Conservation (phyloP, 139 green algal genomes). For the Micractinium sp. region DNA sequence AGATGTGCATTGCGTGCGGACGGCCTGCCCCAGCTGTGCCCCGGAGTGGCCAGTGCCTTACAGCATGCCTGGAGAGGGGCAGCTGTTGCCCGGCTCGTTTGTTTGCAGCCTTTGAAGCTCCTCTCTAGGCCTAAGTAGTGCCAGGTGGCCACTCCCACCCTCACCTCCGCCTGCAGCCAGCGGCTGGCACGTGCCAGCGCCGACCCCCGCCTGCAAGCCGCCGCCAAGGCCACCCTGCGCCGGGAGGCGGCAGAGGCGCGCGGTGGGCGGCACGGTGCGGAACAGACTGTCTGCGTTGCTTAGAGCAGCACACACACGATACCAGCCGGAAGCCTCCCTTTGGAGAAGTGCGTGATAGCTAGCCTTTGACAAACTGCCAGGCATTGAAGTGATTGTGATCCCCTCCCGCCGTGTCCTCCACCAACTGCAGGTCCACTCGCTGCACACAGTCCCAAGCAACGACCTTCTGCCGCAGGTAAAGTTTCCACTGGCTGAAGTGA, state of each 20-base stretch:
- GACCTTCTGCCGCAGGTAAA: conserved; percentile 19
- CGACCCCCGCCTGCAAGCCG: neutral
- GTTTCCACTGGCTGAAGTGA: neutral
- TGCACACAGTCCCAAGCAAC: conserved; percentile 8
- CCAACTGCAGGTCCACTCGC: neutral
- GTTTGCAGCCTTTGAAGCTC: no score
- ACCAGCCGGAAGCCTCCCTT: neutral
- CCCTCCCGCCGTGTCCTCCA: neutral
- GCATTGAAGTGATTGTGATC: neutral
- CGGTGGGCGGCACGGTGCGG: neutral
- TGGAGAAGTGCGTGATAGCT: neutral
- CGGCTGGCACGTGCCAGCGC: neutral
- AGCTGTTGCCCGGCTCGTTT: no score
- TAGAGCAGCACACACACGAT: no score
- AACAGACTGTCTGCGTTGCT: no score
- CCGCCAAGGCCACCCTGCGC: conserved; percentile 12
- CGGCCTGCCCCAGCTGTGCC: no score
- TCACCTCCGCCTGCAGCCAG: neutral
- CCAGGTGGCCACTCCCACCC: no score
- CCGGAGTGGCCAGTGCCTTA: no score
- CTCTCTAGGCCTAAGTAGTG: no score
- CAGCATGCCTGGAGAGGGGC: no score
- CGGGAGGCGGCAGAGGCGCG: conserved; percentile 13
- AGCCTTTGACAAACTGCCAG: no score
- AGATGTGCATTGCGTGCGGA: no score